Conservation (phyloP, 257 asterid genomes). For the Solanum paucissectum region DNA sequence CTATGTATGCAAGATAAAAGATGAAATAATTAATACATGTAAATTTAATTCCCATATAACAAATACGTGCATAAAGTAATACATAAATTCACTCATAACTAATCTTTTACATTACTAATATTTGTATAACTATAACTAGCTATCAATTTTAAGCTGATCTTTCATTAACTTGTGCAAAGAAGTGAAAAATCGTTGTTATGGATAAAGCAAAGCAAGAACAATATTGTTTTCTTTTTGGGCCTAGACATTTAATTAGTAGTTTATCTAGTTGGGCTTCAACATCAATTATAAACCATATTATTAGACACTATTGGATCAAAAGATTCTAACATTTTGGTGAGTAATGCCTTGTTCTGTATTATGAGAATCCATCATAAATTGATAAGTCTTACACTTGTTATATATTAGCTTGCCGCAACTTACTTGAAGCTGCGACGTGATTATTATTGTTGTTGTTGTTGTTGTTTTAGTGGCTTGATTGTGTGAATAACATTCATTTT, state of each 20-base stretch:
- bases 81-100: no score
- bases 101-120: no score
- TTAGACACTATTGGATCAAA: background rate
- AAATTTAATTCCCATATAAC: no score
- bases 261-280: background rate
- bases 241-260: background rate
- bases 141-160: no score
- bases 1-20: no score
- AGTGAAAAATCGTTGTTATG: background rate
- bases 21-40: no score
- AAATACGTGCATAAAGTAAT: no score
- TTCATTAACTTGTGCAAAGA: background rate
- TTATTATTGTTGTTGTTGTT: background rate
- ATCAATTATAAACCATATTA: background rate
- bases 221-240: background rate
- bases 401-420: no score
- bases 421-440: no score
- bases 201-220: background rate
- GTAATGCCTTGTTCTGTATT: background rate
- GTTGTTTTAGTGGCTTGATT: background rate
- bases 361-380: no score
- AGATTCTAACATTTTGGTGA: background rate
- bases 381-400: background rate
- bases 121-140: no score
- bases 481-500: no score